Percentiles rank a stretch among this genome's conserved stretches.
Evolutionary conservation across 768 basidiomycete genomes (phyloP).

Genomic region (Naematelia encephala): DNA sequence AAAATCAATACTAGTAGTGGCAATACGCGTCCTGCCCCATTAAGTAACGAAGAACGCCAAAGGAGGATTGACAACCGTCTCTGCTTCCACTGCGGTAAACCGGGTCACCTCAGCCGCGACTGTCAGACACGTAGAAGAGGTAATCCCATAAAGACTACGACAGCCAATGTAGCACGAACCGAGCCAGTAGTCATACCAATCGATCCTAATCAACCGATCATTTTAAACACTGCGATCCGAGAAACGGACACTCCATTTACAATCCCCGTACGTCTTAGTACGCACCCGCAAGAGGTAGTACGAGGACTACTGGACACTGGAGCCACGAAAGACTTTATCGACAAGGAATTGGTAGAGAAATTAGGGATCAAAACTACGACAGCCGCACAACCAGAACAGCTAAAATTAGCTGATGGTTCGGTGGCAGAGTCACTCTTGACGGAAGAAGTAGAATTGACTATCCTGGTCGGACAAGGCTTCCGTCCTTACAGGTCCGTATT

Average conservation of each 20-base stretch:
- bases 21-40: not conserved
- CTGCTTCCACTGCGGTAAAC: constrained; percentile 17
- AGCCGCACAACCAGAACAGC: not conserved
- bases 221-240: not conserved
- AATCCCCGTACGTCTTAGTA: not conserved
- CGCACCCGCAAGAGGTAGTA: not conserved
- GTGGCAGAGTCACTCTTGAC: not conserved
- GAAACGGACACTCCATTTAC: not conserved
- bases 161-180: not conserved
- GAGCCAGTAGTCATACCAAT: not conserved
- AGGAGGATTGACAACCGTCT: constrained; percentile 13
- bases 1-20: not conserved
- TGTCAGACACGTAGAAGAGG: too few species aligned
- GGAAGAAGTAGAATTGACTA: not conserved
- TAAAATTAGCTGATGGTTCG: not conserved
- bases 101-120: too few species aligned
- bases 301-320: constrained; percentile 1
- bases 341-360: not conserved
- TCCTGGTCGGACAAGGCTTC: not conserved
- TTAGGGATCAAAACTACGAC: not conserved
- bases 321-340: constrained; percentile 4
- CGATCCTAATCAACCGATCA: not conserved
- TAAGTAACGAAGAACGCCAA: constrained; percentile 11
- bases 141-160: not conserved
- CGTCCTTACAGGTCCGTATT: not conserved